Percentiles rank a stretch among this genome's conserved stretches.
phyloP scores from a whole-genome alignment of 495 filamentous ascomycete species.

The Amorphotheca resinae region DNA sequence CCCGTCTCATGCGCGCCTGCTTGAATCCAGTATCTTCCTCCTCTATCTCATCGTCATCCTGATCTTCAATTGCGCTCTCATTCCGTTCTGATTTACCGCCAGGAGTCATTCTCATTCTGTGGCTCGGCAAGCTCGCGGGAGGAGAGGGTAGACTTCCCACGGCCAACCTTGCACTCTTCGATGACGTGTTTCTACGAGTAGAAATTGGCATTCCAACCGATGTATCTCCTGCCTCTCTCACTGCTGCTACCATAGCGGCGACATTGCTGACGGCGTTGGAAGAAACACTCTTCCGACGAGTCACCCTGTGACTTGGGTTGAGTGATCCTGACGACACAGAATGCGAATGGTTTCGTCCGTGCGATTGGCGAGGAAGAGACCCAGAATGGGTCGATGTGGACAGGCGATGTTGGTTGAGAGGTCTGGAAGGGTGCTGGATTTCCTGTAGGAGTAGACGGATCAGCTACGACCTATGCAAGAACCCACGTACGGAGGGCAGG shows the following conservation, averaged over 20 bases:
- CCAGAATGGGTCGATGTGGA: constrained; percentile 17
- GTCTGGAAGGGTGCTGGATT: constrained; percentile 20
- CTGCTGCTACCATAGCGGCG: constrained; percentile 61
- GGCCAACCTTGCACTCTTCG: constrained; percentile 31
- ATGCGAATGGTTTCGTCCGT: constrained; percentile 62
- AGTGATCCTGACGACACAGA: constrained; percentile 68
- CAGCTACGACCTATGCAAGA: constrained; percentile 19
- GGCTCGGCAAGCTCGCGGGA: constrained; percentile 37
- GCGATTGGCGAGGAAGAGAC: constrained; percentile 19
- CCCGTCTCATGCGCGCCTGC: constrained; percentile 63
- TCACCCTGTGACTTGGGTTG: constrained; percentile 73
- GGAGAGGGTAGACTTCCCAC: constrained; percentile 40
- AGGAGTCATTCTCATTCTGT: constrained; percentile 18
- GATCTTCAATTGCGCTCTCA: constrained; percentile 48
- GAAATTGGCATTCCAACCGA: constrained; percentile 36
- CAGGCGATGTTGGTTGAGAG: constrained; percentile 18
- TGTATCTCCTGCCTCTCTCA: constrained; percentile 48
- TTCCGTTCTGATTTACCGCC: constrained; percentile 30
- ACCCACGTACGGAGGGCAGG: neutral
- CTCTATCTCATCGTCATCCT: constrained; percentile 36
- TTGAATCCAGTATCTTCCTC: constrained; percentile 42
- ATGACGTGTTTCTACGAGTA: constrained; percentile 39
- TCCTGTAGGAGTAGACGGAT: constrained; percentile 16
- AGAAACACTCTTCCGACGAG: constrained; percentile 85
- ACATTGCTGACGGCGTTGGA: constrained; percentile 56